Base-by-base conservation (phyloP, 441 rosid genomes). In the Euphorbia schlechtendalii region DNA sequence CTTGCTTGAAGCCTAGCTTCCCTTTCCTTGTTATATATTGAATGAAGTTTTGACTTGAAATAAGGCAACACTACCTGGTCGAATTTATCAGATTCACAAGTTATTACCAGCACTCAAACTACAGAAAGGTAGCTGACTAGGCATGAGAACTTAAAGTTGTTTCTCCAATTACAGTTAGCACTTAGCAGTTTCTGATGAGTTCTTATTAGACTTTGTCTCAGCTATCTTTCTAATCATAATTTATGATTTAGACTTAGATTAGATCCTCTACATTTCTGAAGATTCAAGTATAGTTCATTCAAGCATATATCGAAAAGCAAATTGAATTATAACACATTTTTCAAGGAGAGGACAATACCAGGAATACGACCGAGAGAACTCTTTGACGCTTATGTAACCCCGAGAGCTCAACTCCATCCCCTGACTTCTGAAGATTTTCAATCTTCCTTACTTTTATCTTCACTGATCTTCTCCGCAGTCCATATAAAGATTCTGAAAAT, bases 1-100 rank as follows among this genome's bases (percentile, higher is more conserved):
- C 97, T 94, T 56, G 90, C 94, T 70, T 86, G 87, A 72, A 91
- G 94, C 78, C 92, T 86, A 52, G 95, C 95, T 81, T 94, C 98
- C 84, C 98, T 91, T 85, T 94, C 96, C 80, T 77, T 89, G 80
- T 87, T 87, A 81, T 94, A 94, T 56, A 87, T 69, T 4, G 99
- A 86, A 76, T 87, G 84, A 81, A 94, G 74, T 77, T 91, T 94
- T 32, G 96, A 89, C 83, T 87, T 94, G 22, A 87, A 80, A 84
- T 94, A 94, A n/a, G 98, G 99, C 78, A 91, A 70, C 54, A 89
- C 96, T 75, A 91, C 99, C 98, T 94, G 76, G 64, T 66, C 55
- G 76, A 68, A 54, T 45, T 68, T 27, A 58, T 18, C 63, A 65
- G 66, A 70, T 58, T 59, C 56, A 69, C 24, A 70, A 67, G 59